A percentile compares a stretch with the other conserved stretches of the same genome.
Conservation (phyloP, 2,329 filamentous ascomycete species). For the Pseudogymnoascus verrucosus region DNA sequence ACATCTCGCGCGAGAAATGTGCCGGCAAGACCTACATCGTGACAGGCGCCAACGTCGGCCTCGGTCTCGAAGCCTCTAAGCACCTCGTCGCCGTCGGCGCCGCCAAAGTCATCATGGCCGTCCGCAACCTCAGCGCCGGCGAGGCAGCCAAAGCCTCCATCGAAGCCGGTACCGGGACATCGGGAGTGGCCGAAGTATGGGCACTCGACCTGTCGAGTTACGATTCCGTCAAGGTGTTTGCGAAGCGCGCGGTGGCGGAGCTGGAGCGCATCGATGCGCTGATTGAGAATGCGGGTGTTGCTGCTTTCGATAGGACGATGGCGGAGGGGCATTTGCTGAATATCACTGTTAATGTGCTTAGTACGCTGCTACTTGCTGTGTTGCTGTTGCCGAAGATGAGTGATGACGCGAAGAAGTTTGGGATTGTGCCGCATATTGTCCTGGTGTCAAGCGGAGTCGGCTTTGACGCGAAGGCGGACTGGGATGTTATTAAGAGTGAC, state of each 20-base stretch:
- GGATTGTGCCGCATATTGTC: slow-evolving; percentile 18
- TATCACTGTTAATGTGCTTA: slow-evolving; percentile 40
- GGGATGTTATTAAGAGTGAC: slow-evolving; percentile 20
- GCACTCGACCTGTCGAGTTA: slow-evolving; percentile 15
- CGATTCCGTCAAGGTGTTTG: slow-evolving; percentile 14
- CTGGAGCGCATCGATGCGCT: slow-evolving; percentile 15
- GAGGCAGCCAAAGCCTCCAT: slow-evolving; percentile 30
- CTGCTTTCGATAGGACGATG: slow-evolving; percentile 8
- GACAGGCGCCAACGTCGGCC: slow-evolving; percentile 35
- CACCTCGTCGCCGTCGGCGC: slow-evolving; percentile 32
- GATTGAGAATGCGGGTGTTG: slow-evolving; percentile 17
- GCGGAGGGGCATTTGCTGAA: slow-evolving; percentile 33
- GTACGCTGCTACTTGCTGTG: slow-evolving; percentile 37
- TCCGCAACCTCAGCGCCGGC: slow-evolving; percentile 29
- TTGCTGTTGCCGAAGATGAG: slow-evolving; percentile 35
- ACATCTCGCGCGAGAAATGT: slow-evolving; percentile 7
- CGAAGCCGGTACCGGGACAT: slow-evolving; percentile 15
- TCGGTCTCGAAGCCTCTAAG: slow-evolving; percentile 33
- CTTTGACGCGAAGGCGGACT: slow-evolving; percentile 16
- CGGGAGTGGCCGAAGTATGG: slow-evolving; percentile 14
- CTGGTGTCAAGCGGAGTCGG: slow-evolving; percentile 16
- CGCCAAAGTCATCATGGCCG: slow-evolving; percentile 31
- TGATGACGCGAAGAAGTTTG: slow-evolving; percentile 16
- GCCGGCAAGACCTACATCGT: slow-evolving; percentile 17
- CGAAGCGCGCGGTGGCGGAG: slow-evolving; percentile 10